A percentile compares a stretch with the other conserved stretches of the same genome.
phyloP scores from a whole-genome alignment of 768 basidiomycete species.

The Phlegmacium glaucopus region DNA sequence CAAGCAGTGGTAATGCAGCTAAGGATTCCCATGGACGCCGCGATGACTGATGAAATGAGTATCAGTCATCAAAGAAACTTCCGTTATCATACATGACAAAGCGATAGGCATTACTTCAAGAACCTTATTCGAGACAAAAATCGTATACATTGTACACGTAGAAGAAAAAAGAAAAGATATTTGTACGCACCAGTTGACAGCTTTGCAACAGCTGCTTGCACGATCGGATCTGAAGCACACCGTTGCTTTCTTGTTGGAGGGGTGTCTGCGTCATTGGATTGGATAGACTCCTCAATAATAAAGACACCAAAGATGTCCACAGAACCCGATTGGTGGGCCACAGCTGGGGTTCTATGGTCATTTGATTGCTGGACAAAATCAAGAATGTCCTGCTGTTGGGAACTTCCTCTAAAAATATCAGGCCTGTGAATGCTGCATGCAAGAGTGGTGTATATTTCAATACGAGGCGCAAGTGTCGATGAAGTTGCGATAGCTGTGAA shows the following conservation, averaged over 20 bases:
- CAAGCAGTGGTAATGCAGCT: conserved; percentile 77
- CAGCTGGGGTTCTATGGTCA: no score
- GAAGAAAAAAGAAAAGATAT: conserved; percentile 3
- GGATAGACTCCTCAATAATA: background rate
- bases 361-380: conserved; percentile 5
- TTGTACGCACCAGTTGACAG: conserved; percentile 52
- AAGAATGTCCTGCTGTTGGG: conserved; percentile 13
- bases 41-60: conserved; percentile 44
- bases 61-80: background rate
- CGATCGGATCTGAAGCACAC: conserved; percentile 68
- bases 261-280: conserved; percentile 1
- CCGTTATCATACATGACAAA: background rate
- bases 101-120: background rate
- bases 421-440: conserved; percentile 68
- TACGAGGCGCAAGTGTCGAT: conserved; percentile 61
- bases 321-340: background rate
- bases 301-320: conserved; percentile 1
- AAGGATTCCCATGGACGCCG: conserved; percentile 65
- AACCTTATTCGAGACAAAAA: background rate
- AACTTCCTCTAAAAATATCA: conserved; percentile 34
- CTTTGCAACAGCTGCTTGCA: conserved; percentile 69
- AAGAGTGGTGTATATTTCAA: conserved; percentile 73
- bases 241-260: conserved; percentile 15
- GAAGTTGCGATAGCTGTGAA: conserved; percentile 52
- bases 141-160: background rate